Evolutionary conservation across 371 early-diverging fungal species (phyloP), one percentile per base, ranked within the genome.

Genomic region (Dichotomocladium elegans): DNA sequence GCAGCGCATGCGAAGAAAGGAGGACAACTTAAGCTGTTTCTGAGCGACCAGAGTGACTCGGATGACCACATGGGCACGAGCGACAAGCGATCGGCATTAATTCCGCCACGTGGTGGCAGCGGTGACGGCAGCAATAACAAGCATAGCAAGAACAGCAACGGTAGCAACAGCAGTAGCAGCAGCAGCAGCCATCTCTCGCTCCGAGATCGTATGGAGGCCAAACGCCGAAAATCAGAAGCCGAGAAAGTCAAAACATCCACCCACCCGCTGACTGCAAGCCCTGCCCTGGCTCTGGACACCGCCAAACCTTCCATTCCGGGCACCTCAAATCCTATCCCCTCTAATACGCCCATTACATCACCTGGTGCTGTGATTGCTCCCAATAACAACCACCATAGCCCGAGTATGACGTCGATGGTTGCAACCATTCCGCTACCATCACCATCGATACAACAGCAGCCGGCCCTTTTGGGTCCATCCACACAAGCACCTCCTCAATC

Each of bases 31-130:
- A n/a, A n/a, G n/a, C n/a, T 61, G 31, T 55, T 61, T 41, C 15
- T 55, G 51, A 47, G 48, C 10, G 61, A 61, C 33, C 55, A 55
- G 47, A 55, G 56, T 40, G 55, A 55, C 25, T 50, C 55, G 0
- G 61, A 61, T 22, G 61, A 55, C 26, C 33, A 55, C 30, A 37
- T 40, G 45, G 51, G 51, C 12, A 49, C 27, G 7, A 19, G 43
- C 17, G n/a, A n/a, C n/a, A n/a, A n/a, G n/a, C n/a, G n/a, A n/a
- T n/a, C 35, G 27, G 11, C 33, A 1, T 10, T 19, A 24, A 41
- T 15, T 2, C 10, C 41, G 11, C 15, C 29, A 12, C 21, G 21
- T 44, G 26, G n/a, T 28, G 29, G 25, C n/a, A n/a, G n/a, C 33
- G 25, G 12, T 26, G 17, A 19, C 27, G 29, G 14, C 5, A n/a